Percentiles rank a stretch among this genome's conserved stretches.
Conservation (phyloP, 257 asterid species). For the Nyctanthes arbortristis region DNA sequence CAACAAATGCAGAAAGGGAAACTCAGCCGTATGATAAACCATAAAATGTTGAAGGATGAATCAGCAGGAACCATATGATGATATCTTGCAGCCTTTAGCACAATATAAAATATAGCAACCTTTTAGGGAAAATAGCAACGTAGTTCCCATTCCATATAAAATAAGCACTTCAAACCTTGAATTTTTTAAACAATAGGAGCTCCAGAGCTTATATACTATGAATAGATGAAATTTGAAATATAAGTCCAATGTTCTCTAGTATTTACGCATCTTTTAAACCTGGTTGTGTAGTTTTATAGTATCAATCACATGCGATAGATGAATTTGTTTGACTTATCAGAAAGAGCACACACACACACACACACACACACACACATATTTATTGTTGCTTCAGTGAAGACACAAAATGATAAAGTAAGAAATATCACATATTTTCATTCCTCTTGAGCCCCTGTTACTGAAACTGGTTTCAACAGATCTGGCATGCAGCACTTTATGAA, state of each 20-base stretch:
- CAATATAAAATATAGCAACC: background rate
- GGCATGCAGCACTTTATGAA: background rate
- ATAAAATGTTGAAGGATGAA: background rate
- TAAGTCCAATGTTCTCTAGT: background rate
- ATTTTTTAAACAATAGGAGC: background rate
- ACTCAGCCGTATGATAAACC: background rate
- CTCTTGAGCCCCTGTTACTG: background rate
- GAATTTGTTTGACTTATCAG: background rate
- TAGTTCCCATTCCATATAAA: background rate
- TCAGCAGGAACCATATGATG: background rate
- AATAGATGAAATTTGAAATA: background rate
- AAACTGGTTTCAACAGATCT: background rate
- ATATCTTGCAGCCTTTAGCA: background rate
- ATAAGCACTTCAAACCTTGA: background rate
- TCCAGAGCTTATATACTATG: background rate
- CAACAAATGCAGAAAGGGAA: background rate
- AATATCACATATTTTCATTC: background rate
- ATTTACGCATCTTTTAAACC: background rate
- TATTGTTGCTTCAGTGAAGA: background rate
- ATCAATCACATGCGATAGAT: background rate
- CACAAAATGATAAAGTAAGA: background rate
- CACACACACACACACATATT: too few species aligned
- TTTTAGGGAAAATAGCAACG: background rate
- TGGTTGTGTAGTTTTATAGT: background rate
- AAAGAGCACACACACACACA: too few species aligned